These are phyloP conservation scores for Pseudophaeomoniella oleicola DNA, from an alignment of 2,329 filamentous ascomycete species.

Conservation along the genomic window DNA sequence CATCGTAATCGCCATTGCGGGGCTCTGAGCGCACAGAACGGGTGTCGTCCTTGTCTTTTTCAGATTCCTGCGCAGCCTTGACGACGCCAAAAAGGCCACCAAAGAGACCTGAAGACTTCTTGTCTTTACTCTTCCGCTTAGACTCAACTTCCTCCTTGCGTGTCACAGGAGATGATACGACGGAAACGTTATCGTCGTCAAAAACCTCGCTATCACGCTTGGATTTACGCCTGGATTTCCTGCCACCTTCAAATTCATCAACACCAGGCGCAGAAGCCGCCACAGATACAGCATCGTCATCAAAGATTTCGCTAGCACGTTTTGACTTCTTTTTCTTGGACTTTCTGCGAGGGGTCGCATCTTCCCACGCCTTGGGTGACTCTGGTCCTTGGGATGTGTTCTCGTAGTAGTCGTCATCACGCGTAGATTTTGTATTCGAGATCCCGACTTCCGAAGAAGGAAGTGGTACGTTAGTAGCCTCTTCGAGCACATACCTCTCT, in stretches of 20 bases:
- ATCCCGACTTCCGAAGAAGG: background rate
- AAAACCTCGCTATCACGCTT: slow-evolving; percentile 13
- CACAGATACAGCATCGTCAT: slow-evolving; percentile 13
- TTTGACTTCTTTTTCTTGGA: slow-evolving; percentile 4
- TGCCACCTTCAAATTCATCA: slow-evolving; percentile 11
- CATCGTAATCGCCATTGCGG: slow-evolving; percentile 26
- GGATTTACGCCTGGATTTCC: slow-evolving; percentile 18
- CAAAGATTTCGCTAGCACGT: slow-evolving; percentile 6
- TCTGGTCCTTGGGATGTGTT: background rate
- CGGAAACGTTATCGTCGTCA: slow-evolving; percentile 22
- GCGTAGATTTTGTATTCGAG: background rate
- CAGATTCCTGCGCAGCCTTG: slow-evolving; percentile 17
- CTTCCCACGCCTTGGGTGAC: background rate
- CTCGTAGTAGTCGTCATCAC: background rate
- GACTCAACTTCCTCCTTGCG: slow-evolving; percentile 16
- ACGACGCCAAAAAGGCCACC: slow-evolving; percentile 25
- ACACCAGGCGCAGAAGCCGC: slow-evolving; percentile 11
- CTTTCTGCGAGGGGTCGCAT: background rate
- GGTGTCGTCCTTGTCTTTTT: slow-evolving; percentile 31
- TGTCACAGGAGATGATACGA: slow-evolving; percentile 18
- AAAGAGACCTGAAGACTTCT: slow-evolving; percentile 19
- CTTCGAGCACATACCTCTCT: background rate
- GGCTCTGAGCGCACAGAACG: slow-evolving; percentile 33
- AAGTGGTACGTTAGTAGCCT: background rate
- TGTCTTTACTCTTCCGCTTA: slow-evolving; percentile 14